Percentiles rank a stretch among this genome's conserved stretches.
These are phyloP conservation scores for Chaetomidium leptoderma DNA, from an alignment of 495 filamentous ascomycete genomes.

Conservation along the genomic window DNA sequence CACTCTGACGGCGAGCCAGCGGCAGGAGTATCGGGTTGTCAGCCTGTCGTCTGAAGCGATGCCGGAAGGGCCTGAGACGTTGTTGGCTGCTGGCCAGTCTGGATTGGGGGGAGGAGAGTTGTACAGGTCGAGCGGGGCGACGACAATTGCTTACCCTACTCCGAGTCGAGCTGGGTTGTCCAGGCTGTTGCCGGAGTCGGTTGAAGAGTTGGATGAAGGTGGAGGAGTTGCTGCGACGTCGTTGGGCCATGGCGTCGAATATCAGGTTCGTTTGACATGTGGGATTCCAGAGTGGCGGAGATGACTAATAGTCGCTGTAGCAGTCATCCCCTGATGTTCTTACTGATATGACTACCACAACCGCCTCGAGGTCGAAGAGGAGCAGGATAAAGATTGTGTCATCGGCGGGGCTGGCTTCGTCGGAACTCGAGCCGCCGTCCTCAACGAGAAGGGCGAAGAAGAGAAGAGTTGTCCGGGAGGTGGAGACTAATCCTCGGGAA, in stretches of 20 bases:
- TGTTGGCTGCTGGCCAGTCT: not conserved
- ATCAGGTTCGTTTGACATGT: not conserved
- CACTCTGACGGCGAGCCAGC: constrained; percentile 31
- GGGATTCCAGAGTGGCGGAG: not conserved
- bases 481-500: not conserved
- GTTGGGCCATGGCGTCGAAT: not conserved
- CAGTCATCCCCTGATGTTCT: constrained; percentile 25
- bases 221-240: not conserved
- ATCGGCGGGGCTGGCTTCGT: not conserved
- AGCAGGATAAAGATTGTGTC: constrained; percentile 1
- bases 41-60: constrained; percentile 16
- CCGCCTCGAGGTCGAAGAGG: not conserved
- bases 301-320: not conserved
- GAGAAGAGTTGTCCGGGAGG: constrained; percentile 11
- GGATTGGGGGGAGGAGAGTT: not conserved
- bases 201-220: not conserved
- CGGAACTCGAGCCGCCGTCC: constrained; percentile 4
- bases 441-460: constrained; percentile 15
- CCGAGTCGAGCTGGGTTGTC: constrained; percentile 23
- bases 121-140: constrained; percentile 27
- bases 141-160: constrained; percentile 28
- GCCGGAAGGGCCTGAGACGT: constrained; percentile 7
- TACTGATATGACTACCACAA: constrained; percentile 11
- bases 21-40: constrained; percentile 25
- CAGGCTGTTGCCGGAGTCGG: constrained; percentile 3